phyloP scores from a whole-genome alignment of 257 asterid species.

The Nicotiana tabacum region DNA sequence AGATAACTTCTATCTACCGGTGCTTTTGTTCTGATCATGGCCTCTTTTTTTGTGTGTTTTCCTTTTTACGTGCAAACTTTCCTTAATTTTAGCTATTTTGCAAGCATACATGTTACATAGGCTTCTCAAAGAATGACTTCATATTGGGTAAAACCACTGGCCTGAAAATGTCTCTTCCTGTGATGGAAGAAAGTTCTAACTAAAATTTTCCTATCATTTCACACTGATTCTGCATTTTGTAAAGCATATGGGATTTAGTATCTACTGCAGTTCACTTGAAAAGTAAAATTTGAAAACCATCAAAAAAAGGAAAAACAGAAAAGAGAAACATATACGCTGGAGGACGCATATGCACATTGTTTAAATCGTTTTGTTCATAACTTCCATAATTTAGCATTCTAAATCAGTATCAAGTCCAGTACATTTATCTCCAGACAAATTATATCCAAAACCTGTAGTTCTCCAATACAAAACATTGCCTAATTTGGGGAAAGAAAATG shows the following conservation, averaged over 20 bases:
- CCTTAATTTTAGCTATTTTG: too few relatives aligned
- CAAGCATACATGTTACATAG: neutral
- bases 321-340: neutral
- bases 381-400: neutral
- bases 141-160: too few relatives aligned
- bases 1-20: too few relatives aligned
- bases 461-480: conserved; percentile 7
- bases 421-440: neutral
- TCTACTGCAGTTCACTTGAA: neutral
- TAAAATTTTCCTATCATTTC: neutral
- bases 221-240: neutral
- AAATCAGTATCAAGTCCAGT: neutral
- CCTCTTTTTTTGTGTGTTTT: too few relatives aligned
- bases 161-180: neutral
- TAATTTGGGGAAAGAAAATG: conserved; percentile 70
- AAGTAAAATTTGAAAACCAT: neutral
- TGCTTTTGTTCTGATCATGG: too few relatives aligned
- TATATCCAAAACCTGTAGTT: neutral
- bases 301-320: neutral
- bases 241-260: neutral
- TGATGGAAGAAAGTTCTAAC: neutral
- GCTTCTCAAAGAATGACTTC: neutral
- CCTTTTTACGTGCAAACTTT: too few relatives aligned
- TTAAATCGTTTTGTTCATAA: neutral
- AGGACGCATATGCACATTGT: neutral